Base-by-base conservation (phyloP, 306 rosid species). In the Coriaria nepalensis region DNA sequence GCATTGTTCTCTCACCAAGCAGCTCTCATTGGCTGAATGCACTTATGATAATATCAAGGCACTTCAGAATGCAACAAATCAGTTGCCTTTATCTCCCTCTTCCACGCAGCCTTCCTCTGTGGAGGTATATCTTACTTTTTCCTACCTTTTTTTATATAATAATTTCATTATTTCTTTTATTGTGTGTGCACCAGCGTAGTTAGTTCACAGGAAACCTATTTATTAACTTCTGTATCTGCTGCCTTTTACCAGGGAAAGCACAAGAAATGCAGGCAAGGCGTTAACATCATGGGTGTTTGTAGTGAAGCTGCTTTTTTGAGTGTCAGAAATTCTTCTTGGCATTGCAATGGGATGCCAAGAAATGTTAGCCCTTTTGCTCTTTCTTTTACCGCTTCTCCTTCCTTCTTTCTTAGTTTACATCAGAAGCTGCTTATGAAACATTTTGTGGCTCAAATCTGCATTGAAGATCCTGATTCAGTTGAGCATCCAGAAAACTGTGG, bases 1-100 rank as follows among this genome's bases (percentile, higher is more conserved):
- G 48, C 76, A 73, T 74, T 85, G 96, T 69, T 51, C 68, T 29
- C 62, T 92, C 49, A 55, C 78, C 56, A 82, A 80, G 79, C 80
- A 76, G 61, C 82, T 92, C 14, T 75, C 76, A 65, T 64, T 68
- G 49, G 65, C 82, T 56, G 94, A 92, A 72, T 92, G 98, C 80
- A 79, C 98, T 15, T 85, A 77, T 45, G 94, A 82, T 69, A 85
- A 86, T 73, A 73, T 92, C 60, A 78, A 73, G 67, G 77, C 70
- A 52, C 78, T 92, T 71, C 87, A 82, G 69, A 76, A 68, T 47
- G 79, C 79, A 48, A 40, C 63, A 40, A 68, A 47, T 44, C 72
- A 57, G 62, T 65, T 59, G 15, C 53, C 75, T 33, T 6, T 39
- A 37, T 37, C 74, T 35, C 55, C 82, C 35, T 40, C 47, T 44